Percentiles rank a stretch among this genome's conserved stretches.
Evolutionary conservation across 192 early-diverging fungal species (phyloP).

Genomic region (Backusella luteola): DNA sequence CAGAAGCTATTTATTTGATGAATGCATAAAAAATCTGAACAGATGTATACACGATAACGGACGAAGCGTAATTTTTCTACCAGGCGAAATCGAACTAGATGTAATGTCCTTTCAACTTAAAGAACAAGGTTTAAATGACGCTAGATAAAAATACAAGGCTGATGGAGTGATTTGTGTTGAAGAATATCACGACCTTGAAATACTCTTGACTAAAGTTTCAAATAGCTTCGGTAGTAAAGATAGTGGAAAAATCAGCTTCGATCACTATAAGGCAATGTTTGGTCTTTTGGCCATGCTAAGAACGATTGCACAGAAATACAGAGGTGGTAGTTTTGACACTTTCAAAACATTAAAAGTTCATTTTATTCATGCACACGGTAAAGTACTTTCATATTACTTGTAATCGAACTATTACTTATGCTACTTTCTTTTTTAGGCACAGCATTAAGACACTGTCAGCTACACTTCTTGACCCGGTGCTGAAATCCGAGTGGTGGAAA

Average conservation of each 20-base stretch:
- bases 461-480: too few relatives aligned
- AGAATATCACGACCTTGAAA: neutral
- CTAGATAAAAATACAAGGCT: neutral
- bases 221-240: neutral
- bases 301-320: neutral
- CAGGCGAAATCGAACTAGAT: slow-evolving; percentile 5
- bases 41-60: neutral
- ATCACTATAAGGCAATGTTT: slow-evolving; percentile 1
- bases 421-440: neutral
- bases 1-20: neutral
- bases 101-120: neutral
- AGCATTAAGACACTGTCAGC: slow-evolving; percentile 3
- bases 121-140: neutral
- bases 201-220: slow-evolving; percentile 1
- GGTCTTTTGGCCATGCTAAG: neutral
- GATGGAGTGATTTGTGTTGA: neutral
- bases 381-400: neutral
- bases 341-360: slow-evolving; percentile 1
- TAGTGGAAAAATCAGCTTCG: neutral
- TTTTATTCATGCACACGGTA: neutral
- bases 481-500: too few relatives aligned
- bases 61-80: neutral
- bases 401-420: neutral
- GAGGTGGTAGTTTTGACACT: neutral
- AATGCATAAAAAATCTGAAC: neutral